Evolutionary conservation across 2,329 filamentous ascomycete genomes (phyloP), one percentile per base, ranked within the genome.

Genomic region (Ambrosiella beaveri): DNA sequence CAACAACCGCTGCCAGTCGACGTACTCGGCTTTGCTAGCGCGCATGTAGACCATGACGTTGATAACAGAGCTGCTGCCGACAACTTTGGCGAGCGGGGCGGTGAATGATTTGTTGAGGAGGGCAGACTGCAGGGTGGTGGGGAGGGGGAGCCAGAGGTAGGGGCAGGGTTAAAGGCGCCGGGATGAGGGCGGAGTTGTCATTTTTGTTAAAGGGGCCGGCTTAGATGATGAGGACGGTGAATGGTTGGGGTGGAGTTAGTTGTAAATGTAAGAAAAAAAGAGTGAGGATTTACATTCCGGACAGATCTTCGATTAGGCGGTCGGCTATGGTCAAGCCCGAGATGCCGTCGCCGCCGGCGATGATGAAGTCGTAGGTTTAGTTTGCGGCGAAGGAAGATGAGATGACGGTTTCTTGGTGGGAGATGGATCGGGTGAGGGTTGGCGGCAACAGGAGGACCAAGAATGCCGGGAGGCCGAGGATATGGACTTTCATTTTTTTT

Each of bases 1-100:
- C 75, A 1, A 78, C 63, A 2, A 65, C 64, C 40, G 68, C 68
- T 27, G 19, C 74, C 75, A 77, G 1, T 67, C 65, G 54, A 75
- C 66, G 52, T 74, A 74, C 44, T 73, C 72, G 0, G 65, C 63
- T n/a, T 64, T 63, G 3, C 66, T 65, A 1, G 70, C 68, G 11
- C 69, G 65, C 39, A 68, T 64, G 62, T 68, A 71, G 36, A 71
- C 65, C 62, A 71, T 67, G 11, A 65, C 67, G 63, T 74, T 74
- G 53, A 73, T 62, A 5, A 67, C 67, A 3, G 68, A 70, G 12
- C 69, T 67, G 8, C 73, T 72, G 15, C 73, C 71, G 44, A 71
- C 65, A 12, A 68, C 67, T 36, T 64, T 62, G 13, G 67, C 69
- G 12, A 68, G 44, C 15, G 60, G 60, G 3, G 55, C 57, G 38